A percentile compares a stretch with the other conserved stretches of the same genome.
Conservation (phyloP, 2,329 filamentous ascomycete species). For the Chrysosporium keratinophilum region DNA sequence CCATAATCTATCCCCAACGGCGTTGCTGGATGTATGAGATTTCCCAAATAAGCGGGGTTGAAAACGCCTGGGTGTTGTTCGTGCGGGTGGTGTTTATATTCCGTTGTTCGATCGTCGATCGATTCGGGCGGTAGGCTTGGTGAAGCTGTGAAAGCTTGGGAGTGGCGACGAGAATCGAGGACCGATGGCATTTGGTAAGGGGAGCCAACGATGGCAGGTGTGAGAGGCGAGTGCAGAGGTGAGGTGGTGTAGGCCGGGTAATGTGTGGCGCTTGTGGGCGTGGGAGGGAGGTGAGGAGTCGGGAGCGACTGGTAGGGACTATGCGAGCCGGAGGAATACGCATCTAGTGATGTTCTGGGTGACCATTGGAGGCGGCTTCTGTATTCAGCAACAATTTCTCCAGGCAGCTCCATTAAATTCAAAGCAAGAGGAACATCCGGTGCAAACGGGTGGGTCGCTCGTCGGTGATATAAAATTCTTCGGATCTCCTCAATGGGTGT, state of each 20-base stretch:
- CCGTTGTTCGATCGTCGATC: slow-evolving; percentile 25
- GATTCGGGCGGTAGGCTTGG: slow-evolving; percentile 29
- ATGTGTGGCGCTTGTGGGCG: slow-evolving; percentile 29
- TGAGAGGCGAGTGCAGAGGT: slow-evolving; percentile 32
- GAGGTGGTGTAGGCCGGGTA: slow-evolving; percentile 33
- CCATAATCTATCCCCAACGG: slow-evolving; percentile 24
- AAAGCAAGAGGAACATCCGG: slow-evolving; percentile 52
- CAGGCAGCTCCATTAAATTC: slow-evolving; percentile 61
- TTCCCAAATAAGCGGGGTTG: slow-evolving; percentile 30
- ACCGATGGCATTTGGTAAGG: slow-evolving; percentile 28
- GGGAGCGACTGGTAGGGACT: slow-evolving; percentile 28
- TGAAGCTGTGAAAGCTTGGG: slow-evolving; percentile 28
- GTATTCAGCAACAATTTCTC: slow-evolving; percentile 59
- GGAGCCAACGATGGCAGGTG: slow-evolving; percentile 29
- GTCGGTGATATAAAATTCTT: slow-evolving; percentile 60
- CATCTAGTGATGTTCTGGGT: slow-evolving; percentile 28
- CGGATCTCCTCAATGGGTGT: slow-evolving; percentile 79
- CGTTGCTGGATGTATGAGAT: slow-evolving; percentile 26
- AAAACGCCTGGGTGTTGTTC: slow-evolving; percentile 29
- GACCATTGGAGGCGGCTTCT: slow-evolving; percentile 58
- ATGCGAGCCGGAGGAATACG: slow-evolving; percentile 28
- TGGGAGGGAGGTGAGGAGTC: slow-evolving; percentile 26
- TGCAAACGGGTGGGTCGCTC: slow-evolving; percentile 47
- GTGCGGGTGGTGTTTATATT: slow-evolving; percentile 25
- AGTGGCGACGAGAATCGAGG: slow-evolving; percentile 28